Percentiles rank a stretch among this genome's conserved stretches.
These are phyloP conservation scores for Arabidopsis hybrid DNA, from an alignment of 441 rosid genomes.

Conservation along the genomic window DNA sequence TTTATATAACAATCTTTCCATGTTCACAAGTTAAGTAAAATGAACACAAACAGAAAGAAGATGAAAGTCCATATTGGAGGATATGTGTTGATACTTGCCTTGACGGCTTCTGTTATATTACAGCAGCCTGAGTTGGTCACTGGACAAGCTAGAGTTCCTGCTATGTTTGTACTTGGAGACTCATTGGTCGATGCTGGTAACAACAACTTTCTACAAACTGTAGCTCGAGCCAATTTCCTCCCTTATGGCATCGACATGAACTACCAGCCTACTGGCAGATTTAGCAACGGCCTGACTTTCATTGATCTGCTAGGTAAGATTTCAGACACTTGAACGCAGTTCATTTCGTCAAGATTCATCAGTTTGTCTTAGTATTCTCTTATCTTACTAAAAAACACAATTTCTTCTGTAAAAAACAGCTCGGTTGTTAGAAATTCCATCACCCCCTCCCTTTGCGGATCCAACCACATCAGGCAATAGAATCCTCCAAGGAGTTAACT, in stretches of 20 bases:
- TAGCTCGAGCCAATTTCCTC: conserved; percentile 59
- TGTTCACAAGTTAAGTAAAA: conserved; percentile 4
- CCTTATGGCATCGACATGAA: conserved; percentile 71
- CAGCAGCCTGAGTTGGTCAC: conserved; percentile 34
- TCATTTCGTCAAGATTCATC: not conserved
- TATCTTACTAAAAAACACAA: conserved; percentile 3
- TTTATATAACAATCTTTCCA: not conserved
- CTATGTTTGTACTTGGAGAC: conserved; percentile 71
- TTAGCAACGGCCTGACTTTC: conserved; percentile 61
- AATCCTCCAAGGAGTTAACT: conserved; percentile 74
- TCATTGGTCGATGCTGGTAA: conserved; percentile 71
- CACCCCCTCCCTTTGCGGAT: conserved; percentile 73
- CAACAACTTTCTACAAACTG: conserved; percentile 61
- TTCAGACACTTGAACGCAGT: not conserved
- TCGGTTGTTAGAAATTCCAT: conserved; percentile 60
- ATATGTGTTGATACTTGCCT: conserved; percentile 28
- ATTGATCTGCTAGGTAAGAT: conserved; percentile 68
- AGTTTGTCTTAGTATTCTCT: conserved; percentile 1
- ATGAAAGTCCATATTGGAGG: conserved; percentile 34
- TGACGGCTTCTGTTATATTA: conserved; percentile 33
- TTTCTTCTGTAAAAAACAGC: conserved; percentile 46
- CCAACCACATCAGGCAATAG: conserved; percentile 63
- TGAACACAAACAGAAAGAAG: conserved; percentile 16
- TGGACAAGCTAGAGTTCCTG: conserved; percentile 50
- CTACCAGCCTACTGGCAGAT: conserved; percentile 60